phyloP scores from a whole-genome alignment of 2,329 filamentous ascomycete species.

The Colletotrichum aenigma region DNA sequence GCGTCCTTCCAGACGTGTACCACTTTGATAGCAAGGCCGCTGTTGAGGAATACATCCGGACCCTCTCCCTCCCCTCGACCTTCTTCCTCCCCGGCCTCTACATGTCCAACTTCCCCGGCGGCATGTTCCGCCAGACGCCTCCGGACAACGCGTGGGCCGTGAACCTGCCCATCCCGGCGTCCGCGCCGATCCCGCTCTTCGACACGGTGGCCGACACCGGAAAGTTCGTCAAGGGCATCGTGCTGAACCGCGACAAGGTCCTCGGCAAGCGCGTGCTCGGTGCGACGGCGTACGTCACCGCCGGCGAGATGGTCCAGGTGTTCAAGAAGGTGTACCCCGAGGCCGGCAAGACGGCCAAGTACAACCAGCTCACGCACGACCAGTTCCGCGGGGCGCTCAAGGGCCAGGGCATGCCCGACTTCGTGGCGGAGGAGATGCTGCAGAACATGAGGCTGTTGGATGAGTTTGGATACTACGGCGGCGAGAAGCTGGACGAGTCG shows the following conservation, averaged over 20 bases:
- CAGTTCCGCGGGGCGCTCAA: constrained; percentile 39
- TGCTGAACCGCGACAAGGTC: constrained; percentile 23
- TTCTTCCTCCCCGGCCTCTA: constrained; percentile 59
- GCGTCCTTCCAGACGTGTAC: constrained; percentile 43
- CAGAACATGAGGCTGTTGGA: constrained; percentile 48
- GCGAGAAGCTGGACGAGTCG: constrained; percentile 35
- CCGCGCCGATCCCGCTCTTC: constrained; percentile 36
- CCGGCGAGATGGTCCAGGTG: constrained; percentile 31
- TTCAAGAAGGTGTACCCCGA: constrained; percentile 33
- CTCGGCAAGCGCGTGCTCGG: constrained; percentile 38
- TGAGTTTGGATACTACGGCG: constrained; percentile 44
- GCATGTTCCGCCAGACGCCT: constrained; percentile 29
- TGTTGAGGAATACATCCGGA: constrained; percentile 58
- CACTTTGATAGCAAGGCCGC: constrained; percentile 64
- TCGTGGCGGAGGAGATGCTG: constrained; percentile 39
- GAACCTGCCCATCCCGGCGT: constrained; percentile 32
- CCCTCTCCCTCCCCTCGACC: constrained; percentile 47
- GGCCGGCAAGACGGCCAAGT: constrained; percentile 36
- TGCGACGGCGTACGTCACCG: constrained; percentile 39
- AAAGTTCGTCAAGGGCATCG: constrained; percentile 36
- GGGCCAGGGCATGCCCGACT: constrained; percentile 16
- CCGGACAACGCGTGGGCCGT: constrained; percentile 36
- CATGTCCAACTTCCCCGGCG: constrained; percentile 52
- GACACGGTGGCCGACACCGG: constrained; percentile 44
- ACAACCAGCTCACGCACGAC: constrained; percentile 33